Conservation (phyloP, 2,329 filamentous ascomycete species). For the Fusarium sp. region DNA sequence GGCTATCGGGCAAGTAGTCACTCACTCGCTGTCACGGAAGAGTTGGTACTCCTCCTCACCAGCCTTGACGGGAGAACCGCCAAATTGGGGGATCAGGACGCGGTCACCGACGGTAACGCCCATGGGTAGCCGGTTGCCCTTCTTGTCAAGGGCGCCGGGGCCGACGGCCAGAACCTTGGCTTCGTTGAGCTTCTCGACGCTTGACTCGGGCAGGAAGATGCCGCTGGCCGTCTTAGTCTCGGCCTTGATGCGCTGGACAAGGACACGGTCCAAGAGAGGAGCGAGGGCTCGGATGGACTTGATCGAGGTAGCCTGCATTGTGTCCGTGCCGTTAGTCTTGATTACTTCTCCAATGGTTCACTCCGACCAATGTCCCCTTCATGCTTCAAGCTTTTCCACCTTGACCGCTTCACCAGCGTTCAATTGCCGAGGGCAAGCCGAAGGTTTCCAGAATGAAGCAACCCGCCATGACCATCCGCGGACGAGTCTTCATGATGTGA, state of each 20-base stretch:
- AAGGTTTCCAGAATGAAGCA: constrained; percentile 14
- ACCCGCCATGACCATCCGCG: constrained; percentile 4
- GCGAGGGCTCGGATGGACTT: constrained; percentile 96
- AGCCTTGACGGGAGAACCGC: constrained; percentile 95
- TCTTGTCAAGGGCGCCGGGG: constrained; percentile 88
- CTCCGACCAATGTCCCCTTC: constrained; percentile 8
- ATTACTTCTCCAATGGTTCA: not conserved
- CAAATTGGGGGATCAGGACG: constrained; percentile 97
- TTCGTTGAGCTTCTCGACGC: constrained; percentile 98
- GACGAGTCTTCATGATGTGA: not conserved
- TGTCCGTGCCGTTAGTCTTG: constrained; percentile 18
- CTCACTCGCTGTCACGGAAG: constrained; percentile 98
- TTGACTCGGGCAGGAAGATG: constrained; percentile 97
- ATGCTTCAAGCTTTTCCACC: constrained; percentile 6
- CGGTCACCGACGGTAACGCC: constrained; percentile 89
- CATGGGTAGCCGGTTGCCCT: constrained; percentile 90
- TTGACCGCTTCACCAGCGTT: constrained; percentile 6
- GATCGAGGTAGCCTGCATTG: constrained; percentile 77
- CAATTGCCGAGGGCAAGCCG: constrained; percentile 45
- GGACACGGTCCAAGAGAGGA: constrained; percentile 96
- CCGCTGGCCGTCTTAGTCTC: constrained; percentile 96
- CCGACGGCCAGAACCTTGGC: constrained; percentile 96
- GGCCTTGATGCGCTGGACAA: constrained; percentile 98
- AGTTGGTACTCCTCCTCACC: constrained; percentile 97
- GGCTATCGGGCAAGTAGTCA: constrained; percentile 50